phyloP scores from a whole-genome alignment of 352 stramenopile genomes.

The Globisporangium parvum region DNA sequence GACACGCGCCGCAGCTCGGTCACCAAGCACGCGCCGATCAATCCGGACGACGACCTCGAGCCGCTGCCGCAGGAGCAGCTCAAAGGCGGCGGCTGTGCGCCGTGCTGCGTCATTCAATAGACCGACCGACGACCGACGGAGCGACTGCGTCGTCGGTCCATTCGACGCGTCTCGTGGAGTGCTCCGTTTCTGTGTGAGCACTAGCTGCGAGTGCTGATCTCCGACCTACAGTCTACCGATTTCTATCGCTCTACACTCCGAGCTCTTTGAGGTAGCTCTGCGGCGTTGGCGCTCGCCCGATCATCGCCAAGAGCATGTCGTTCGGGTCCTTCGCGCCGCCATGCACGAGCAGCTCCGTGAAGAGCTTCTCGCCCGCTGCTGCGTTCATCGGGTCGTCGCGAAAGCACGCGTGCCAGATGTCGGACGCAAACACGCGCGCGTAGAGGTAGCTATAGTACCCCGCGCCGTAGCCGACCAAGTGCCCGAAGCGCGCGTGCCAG shows the following conservation, averaged over 20 bases:
- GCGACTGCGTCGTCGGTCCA: constrained; percentile 2
- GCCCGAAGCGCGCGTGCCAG: constrained; percentile 85
- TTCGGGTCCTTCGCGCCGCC: constrained; percentile 87
- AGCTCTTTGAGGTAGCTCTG: constrained; percentile 69
- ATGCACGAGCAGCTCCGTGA: constrained; percentile 71
- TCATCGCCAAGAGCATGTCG: constrained; percentile 64
- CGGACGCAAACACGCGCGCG: constrained; percentile 83
- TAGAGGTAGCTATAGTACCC: constrained; percentile 93
- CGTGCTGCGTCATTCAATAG: constrained; percentile 73
- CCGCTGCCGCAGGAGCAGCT: constrained; percentile 13
- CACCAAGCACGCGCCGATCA: constrained; percentile 11
- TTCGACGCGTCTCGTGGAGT: constrained; percentile 1
- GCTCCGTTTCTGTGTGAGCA: no score
- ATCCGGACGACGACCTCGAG: constrained; percentile 14
- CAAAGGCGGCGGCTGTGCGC: constrained; percentile 39
- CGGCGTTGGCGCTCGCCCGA: constrained; percentile 55
- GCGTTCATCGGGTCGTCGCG: constrained; percentile 48
- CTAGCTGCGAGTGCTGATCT: no score
- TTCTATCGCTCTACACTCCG: no score
- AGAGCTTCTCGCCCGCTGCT: constrained; percentile 52
- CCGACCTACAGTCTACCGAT: no score
- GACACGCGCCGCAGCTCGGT: constrained; percentile 4
- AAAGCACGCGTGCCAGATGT: constrained; percentile 84
- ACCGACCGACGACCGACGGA: constrained; percentile 3
- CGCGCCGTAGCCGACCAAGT: constrained; percentile 87